These are phyloP conservation scores for Daedalea quercina DNA, from an alignment of 768 basidiomycete genomes.

Conservation along the genomic window DNA sequence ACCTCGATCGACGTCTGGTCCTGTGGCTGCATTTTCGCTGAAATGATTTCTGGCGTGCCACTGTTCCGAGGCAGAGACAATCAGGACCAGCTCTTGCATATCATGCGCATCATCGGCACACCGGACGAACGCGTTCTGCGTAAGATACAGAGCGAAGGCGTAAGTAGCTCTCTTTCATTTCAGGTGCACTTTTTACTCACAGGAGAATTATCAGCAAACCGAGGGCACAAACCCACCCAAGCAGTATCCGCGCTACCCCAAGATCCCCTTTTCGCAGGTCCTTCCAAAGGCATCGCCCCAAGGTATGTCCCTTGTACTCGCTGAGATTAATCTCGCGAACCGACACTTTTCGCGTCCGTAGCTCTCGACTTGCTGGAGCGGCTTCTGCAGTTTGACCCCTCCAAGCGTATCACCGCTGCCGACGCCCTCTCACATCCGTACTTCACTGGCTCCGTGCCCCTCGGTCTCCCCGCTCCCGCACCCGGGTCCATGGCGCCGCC, in stretches of 20 bases:
- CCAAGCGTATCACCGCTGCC: conserved; percentile 83
- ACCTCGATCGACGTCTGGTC: conserved; percentile 99
- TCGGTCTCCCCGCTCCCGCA: conserved; percentile 30
- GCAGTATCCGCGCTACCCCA: conserved; percentile 82
- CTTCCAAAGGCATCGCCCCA: conserved; percentile 82
- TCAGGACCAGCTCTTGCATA: conserved; percentile 94
- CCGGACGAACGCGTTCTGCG: conserved; percentile 83
- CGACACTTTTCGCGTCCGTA: conserved; percentile 11
- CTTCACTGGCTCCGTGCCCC: conserved; percentile 46
- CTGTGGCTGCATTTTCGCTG: conserved; percentile 98
- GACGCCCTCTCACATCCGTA: conserved; percentile 92
- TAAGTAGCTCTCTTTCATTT: conserved; percentile 31
- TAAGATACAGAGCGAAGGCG: conserved; percentile 87
- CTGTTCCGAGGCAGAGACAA: conserved; percentile 96
- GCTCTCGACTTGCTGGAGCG: conserved; percentile 93
- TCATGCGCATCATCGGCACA: conserved; percentile 95
- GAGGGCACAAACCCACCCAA: conserved; percentile 73
- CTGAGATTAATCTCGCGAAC: not conserved
- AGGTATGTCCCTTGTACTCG: conserved; percentile 37
- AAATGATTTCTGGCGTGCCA: conserved; percentile 98
- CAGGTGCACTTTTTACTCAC: not conserved
- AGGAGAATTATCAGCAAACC: too few species aligned
- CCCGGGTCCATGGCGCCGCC: conserved; percentile 64
- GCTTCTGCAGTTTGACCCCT: conserved; percentile 93
- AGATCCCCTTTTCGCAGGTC: conserved; percentile 73